Conservation (phyloP, 1,139 yeast genomes). For the Debaryomyces nepalensis region DNA sequence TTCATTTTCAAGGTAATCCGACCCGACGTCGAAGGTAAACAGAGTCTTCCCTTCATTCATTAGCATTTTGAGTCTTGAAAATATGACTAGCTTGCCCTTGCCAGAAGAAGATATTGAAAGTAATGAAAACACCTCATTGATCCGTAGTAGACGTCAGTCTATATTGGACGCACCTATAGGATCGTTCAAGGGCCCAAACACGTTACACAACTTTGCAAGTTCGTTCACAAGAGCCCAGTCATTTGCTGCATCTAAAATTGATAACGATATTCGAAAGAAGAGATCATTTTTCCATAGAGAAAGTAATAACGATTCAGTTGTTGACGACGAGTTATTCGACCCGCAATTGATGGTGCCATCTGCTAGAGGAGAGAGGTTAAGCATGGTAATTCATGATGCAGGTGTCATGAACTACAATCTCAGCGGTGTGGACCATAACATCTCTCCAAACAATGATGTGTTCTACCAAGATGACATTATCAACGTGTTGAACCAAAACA, state of each 20-base stretch:
- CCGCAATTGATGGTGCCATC: conserved; percentile 75
- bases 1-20: no score
- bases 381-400: conserved; percentile 52
- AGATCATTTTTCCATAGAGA: conserved; percentile 43
- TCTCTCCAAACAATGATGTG: conserved; percentile 36
- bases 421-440: conserved; percentile 18
- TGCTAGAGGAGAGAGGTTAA: conserved; percentile 63
- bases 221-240: conserved; percentile 54
- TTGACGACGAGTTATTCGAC: conserved; percentile 66
- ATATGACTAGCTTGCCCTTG: background rate
- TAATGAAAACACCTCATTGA: conserved; percentile 27
- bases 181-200: conserved; percentile 52
- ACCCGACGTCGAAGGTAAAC: background rate
- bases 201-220: conserved; percentile 52
- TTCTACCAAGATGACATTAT: conserved; percentile 48
- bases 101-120: conserved; percentile 8
- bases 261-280: conserved; percentile 47
- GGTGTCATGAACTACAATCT: conserved; percentile 34
- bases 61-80: background rate
- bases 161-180: conserved; percentile 48
- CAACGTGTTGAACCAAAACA: conserved; percentile 31
- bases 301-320: conserved; percentile 25
- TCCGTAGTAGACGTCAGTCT: conserved; percentile 27
- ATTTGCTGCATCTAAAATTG: conserved; percentile 50
- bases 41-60: background rate